phyloP scores from a whole-genome alignment of 805 yeast genomes.

The Scheffersomyces coipomensis region DNA sequence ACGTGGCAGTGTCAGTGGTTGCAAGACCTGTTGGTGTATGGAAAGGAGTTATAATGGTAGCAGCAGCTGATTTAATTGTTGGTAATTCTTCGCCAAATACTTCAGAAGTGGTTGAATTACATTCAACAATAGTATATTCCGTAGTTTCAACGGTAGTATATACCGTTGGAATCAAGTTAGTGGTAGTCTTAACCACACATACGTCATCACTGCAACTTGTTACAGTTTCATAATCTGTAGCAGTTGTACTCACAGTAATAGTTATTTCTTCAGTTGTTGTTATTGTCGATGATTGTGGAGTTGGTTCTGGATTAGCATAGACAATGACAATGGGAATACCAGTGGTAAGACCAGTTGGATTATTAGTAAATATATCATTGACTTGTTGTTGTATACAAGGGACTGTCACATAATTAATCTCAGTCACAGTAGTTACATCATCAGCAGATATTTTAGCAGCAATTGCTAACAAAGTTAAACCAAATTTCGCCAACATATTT shows the following conservation, averaged over 20 bases:
- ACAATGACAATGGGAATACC: slow-evolving; percentile 34
- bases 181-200: slow-evolving; percentile 9
- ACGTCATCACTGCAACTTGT: slow-evolving; percentile 12
- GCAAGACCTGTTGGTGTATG: slow-evolving; percentile 22
- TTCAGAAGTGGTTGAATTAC: not conserved
- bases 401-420: slow-evolving; percentile 24
- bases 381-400: slow-evolving; percentile 17
- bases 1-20: slow-evolving; percentile 16
- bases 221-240: slow-evolving; percentile 12
- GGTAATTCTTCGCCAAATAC: slow-evolving; percentile 1
- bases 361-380: slow-evolving; percentile 15
- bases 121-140: slow-evolving; percentile 1
- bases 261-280: slow-evolving; percentile 16
- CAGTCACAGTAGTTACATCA: slow-evolving; percentile 20
- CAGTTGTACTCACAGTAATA: slow-evolving; percentile 17
- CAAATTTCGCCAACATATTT: not conserved
- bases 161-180: slow-evolving; percentile 3
- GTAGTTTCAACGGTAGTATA: slow-evolving; percentile 10
- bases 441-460: slow-evolving; percentile 7
- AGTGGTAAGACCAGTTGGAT: slow-evolving; percentile 13
- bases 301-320: slow-evolving; percentile 11
- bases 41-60: slow-evolving; percentile 28
- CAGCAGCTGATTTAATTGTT: slow-evolving; percentile 16
- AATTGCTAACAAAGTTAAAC: not conserved
- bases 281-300: slow-evolving; percentile 5